These are phyloP conservation scores for Kwoniella dendrophila DNA, from an alignment of 768 basidiomycete species.

Conservation along the genomic window DNA sequence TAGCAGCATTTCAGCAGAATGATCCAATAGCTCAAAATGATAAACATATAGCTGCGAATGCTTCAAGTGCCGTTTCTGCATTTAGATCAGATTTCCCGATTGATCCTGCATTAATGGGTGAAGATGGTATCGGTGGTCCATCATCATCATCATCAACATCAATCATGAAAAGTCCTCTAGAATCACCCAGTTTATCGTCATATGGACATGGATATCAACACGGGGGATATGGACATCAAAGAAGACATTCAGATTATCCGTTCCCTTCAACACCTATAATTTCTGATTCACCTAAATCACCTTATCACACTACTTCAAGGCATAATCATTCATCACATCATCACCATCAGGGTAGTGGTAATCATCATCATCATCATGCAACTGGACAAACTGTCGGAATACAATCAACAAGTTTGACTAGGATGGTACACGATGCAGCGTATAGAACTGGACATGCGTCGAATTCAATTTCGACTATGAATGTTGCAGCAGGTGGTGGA, in stretches of 20 bases:
- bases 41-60: conserved; percentile 30
- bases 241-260: conserved; percentile 36
- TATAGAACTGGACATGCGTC: conserved; percentile 46
- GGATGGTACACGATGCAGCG: conserved; percentile 54
- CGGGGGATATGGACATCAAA: conserved; percentile 15
- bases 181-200: conserved; percentile 27
- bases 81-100: conserved; percentile 29
- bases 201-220: conserved; percentile 13
- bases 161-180: conserved; percentile 32
- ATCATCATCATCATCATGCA: conserved; percentile 12
- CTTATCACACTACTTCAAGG: conserved; percentile 9
- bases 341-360: neutral
- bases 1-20: conserved; percentile 34
- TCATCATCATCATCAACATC: too few species aligned
- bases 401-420: conserved; percentile 35
- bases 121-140: conserved; percentile 26
- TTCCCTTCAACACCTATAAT: conserved; percentile 21
- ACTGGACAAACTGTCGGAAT: conserved; percentile 24
- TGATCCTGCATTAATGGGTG: conserved; percentile 29
- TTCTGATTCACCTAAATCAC: conserved; percentile 31
- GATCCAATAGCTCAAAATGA: conserved; percentile 24
- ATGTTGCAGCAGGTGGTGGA: conserved; percentile 13
- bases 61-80: conserved; percentile 25
- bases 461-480: conserved; percentile 20
- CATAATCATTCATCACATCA: too few species aligned